Conservation (phyloP, 371 early-diverging fungal genomes). For the Gilbertella persicaria region DNA sequence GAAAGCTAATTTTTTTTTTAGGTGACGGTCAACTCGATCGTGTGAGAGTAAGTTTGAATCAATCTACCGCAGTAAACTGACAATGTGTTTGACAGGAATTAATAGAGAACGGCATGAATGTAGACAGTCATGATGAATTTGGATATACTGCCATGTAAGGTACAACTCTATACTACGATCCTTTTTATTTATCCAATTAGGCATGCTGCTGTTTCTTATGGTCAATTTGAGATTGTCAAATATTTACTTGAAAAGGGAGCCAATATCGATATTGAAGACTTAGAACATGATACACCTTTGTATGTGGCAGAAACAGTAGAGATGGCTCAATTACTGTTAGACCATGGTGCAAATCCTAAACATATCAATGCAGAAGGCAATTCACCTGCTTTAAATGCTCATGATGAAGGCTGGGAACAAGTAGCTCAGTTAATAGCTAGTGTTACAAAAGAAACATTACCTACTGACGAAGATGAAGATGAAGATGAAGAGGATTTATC, state of each 20-base stretch:
- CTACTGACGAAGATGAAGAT: conserved; percentile 15
- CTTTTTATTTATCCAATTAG: conserved; percentile 22
- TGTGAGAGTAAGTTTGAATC: conserved; percentile 33
- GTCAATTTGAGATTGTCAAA: conserved; percentile 56
- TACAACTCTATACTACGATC: background rate
- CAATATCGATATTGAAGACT: conserved; percentile 71
- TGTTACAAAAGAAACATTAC: conserved; percentile 35
- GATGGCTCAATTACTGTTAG: conserved; percentile 71
- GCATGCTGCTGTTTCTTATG: conserved; percentile 73
- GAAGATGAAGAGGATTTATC: conserved; percentile 12
- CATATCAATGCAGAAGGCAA: conserved; percentile 65
- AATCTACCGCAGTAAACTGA: background rate
- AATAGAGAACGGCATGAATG: conserved; percentile 44
- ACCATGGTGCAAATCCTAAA: conserved; percentile 72
- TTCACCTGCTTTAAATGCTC: conserved; percentile 42
- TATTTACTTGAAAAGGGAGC: conserved; percentile 57
- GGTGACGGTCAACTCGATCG: conserved; percentile 51
- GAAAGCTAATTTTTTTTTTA: background rate
- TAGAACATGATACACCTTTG: conserved; percentile 86
- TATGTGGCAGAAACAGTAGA: conserved; percentile 78
- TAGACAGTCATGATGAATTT: conserved; percentile 67
- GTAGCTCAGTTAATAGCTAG: conserved; percentile 40
- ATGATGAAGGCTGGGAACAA: conserved; percentile 43
- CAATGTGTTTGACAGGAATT: conserved; percentile 31
- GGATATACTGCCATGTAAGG: conserved; percentile 74